phyloP scores from a whole-genome alignment of 352 stramenopile species.

The Phytophthora europaea region DNA sequence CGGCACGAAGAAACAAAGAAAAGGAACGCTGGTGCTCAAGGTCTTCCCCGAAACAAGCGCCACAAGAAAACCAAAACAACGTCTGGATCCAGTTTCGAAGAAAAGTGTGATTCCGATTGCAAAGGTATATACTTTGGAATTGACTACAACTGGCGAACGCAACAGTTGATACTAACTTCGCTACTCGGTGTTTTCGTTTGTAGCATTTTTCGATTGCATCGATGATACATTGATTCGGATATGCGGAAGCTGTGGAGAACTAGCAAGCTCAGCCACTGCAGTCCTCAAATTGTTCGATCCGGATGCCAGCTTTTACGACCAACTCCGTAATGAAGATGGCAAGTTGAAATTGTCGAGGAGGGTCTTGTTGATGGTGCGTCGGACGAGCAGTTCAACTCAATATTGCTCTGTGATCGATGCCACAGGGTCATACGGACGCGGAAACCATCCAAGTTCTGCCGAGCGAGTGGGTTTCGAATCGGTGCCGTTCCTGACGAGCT shows the following conservation, averaged over 20 bases:
- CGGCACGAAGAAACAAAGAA: no score
- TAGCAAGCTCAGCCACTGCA: not conserved
- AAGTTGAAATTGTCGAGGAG: not conserved
- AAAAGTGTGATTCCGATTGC: no score
- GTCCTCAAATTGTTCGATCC: constrained; percentile 1
- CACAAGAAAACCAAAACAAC: no score
- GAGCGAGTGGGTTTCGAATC: constrained; percentile 16
- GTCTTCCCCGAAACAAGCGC: no score
- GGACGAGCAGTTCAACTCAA: not conserved
- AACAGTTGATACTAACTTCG: no score
- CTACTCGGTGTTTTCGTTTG: not conserved
- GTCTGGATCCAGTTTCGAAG: no score
- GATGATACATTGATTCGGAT: constrained; percentile 5
- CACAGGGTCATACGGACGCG: not conserved
- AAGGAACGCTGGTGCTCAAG: no score
- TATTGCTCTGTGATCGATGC: constrained; percentile 8
- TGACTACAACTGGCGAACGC: no score
- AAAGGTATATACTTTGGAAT: no score
- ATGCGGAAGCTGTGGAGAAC: constrained; percentile 18
- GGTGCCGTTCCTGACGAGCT: constrained; percentile 1
- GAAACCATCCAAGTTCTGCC: constrained; percentile 9
- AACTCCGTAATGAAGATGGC: not conserved
- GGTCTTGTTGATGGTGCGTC: not conserved
- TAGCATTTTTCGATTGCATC: constrained; percentile 12
- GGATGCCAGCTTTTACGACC: not conserved